Percentiles rank a stretch among this genome's conserved stretches.
These are phyloP conservation scores for Solanum hybrid DNA, from an alignment of 305 asterid genomes.

Conservation along the genomic window DNA sequence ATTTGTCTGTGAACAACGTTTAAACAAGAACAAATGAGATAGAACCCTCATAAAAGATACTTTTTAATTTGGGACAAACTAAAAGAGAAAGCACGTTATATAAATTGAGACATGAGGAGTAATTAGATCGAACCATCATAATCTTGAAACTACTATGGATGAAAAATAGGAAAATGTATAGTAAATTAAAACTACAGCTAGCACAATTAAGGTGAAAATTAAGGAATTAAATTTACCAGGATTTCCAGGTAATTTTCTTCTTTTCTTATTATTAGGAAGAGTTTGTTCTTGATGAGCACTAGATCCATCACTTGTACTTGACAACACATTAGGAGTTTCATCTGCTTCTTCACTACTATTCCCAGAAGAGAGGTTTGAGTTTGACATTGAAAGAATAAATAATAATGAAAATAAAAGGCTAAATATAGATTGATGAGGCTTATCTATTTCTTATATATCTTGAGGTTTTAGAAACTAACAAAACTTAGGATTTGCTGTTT, in stretches of 20 bases:
- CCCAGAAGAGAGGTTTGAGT: not conserved
- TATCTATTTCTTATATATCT: not conserved
- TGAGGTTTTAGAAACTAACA: not conserved
- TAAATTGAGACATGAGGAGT: not conserved
- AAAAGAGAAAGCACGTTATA: not conserved
- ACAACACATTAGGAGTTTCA: not conserved
- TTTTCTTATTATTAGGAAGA: not conserved
- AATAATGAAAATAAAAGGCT: not conserved
- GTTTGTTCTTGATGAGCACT: not conserved
- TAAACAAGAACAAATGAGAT: not conserved
- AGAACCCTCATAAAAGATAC: not conserved
- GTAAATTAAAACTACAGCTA: not conserved
- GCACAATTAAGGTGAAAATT: not conserved
- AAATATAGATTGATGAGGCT: not conserved
- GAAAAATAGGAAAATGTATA: not conserved
- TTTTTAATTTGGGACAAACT: not conserved
- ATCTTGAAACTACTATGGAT: not conserved
- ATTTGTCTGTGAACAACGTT: not conserved
- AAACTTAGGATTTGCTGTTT: not conserved
- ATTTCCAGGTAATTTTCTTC: slow-evolving; percentile 9
- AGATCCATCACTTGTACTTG: slow-evolving; percentile 4
- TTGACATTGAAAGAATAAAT: not conserved
- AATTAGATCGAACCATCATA: not conserved
- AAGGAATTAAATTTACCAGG: not conserved
- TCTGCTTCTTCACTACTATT: slow-evolving; percentile 5